Evolutionary conservation across 2,329 filamentous ascomycete genomes (phyloP).

Genomic region (Lomentospora prolificans): DNA sequence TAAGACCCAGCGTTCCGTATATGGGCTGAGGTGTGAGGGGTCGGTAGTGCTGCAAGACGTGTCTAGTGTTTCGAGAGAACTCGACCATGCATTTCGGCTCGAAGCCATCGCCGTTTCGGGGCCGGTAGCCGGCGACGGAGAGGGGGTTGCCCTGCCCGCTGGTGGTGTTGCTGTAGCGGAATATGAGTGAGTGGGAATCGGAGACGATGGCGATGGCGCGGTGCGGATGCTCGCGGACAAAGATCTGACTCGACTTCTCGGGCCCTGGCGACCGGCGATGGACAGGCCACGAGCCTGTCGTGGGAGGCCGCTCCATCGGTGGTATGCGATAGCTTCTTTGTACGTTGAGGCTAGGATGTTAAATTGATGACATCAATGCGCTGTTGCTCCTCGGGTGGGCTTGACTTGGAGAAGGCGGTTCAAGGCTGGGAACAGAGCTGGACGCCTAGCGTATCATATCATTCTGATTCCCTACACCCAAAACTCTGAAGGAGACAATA

Average conservation of each 20-base stretch:
- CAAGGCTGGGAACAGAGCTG: not conserved
- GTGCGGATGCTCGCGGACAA: conserved; percentile 78
- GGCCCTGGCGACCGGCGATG: conserved; percentile 28
- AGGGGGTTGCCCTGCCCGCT: conserved; percentile 53
- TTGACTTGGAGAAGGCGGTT: not conserved
- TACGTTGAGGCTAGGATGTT: not conserved
- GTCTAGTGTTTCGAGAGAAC: conserved; percentile 55
- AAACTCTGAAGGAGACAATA: not conserved
- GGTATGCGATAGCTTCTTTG: not conserved
- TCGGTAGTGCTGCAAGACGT: conserved; percentile 67
- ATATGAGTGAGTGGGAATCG: conserved; percentile 68
- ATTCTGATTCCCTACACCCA: not conserved
- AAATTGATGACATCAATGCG: not conserved
- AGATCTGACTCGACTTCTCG: conserved; percentile 62
- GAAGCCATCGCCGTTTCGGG: conserved; percentile 27
- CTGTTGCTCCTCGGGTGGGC: not conserved
- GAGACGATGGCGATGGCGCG: conserved; percentile 83
- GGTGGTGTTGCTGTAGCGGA: conserved; percentile 65
- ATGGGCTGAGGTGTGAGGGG: conserved; percentile 63
- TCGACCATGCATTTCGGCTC: conserved; percentile 75
- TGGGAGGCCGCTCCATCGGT: conserved; percentile 11
- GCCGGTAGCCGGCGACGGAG: conserved; percentile 37
- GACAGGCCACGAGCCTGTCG: conserved; percentile 9
- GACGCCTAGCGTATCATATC: not conserved
- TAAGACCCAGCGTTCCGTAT: conserved; percentile 79